These are phyloP conservation scores for Leucogyrophana mollusca DNA, from an alignment of 768 basidiomycete genomes.

Conservation along the genomic window DNA sequence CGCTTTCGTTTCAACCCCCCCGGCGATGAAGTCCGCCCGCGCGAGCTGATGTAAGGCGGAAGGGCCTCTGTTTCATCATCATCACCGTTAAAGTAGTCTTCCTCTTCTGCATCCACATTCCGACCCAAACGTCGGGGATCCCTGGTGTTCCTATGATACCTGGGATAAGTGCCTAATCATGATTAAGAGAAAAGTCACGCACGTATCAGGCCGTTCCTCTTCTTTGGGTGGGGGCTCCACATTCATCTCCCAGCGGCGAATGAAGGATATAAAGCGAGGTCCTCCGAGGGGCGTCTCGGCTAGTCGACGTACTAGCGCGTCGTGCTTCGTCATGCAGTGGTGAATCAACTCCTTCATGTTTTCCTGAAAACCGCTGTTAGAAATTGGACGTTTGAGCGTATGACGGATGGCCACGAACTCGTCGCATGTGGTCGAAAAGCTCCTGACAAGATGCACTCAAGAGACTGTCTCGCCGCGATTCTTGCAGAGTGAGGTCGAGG, in stretches of 20 bases:
- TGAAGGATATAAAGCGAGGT: constrained; percentile 68
- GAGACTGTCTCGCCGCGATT: constrained; percentile 87
- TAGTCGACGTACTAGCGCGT: constrained; percentile 61
- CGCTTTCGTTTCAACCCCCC: constrained; percentile 59
- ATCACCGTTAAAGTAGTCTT: constrained; percentile 90
- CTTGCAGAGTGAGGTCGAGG: constrained; percentile 77
- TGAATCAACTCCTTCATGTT: constrained; percentile 85
- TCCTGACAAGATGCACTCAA: constrained; percentile 95
- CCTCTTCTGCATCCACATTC: constrained; percentile 73
- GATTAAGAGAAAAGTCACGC: constrained; percentile 18
- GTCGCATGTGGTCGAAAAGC: constrained; percentile 88
- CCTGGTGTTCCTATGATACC: constrained; percentile 35
- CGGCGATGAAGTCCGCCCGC: constrained; percentile 26
- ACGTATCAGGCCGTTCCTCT: constrained; percentile 53
- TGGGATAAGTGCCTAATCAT: constrained; percentile 6
- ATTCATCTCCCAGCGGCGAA: constrained; percentile 89
- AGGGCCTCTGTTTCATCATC: constrained; percentile 69
- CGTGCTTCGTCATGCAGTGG: constrained; percentile 79
- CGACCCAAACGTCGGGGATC: constrained; percentile 43
- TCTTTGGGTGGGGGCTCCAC: constrained; percentile 69
- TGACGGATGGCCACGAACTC: constrained; percentile 66
- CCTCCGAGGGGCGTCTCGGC: constrained; percentile 59
- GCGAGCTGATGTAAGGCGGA: constrained; percentile 28
- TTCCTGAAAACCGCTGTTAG: constrained; percentile 49
- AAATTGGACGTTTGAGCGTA: too few species aligned